These are phyloP conservation scores for Lodderomyces elongisporus DNA, from an alignment of 1,139 yeast species.

Conservation along the genomic window DNA sequence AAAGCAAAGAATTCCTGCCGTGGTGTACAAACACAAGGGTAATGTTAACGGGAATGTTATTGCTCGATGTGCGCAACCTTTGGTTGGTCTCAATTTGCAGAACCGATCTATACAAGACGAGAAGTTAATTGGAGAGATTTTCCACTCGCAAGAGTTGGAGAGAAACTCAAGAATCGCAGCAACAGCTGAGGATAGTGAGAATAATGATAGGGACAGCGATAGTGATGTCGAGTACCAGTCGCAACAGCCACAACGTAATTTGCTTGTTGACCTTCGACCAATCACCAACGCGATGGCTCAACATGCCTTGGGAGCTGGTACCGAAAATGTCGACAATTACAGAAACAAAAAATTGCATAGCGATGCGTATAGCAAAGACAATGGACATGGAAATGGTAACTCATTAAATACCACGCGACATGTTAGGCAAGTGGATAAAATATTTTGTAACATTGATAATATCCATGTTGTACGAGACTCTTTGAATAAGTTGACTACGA, in stretches of 20 bases:
- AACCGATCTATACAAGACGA: conserved; percentile 90
- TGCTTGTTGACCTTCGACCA: conserved; percentile 89
- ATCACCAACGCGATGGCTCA: conserved; percentile 95
- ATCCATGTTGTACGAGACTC: conserved; percentile 94
- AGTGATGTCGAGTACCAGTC: conserved; percentile 13
- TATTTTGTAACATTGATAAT: conserved; percentile 88
- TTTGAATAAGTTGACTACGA: conserved; percentile 54
- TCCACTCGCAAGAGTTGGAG: conserved; percentile 42
- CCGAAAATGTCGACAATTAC: conserved; percentile 88
- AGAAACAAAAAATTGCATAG: conserved; percentile 18
- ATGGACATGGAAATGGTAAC: conserved; percentile 2
- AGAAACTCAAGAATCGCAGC: conserved; percentile 17
- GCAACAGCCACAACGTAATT: conserved; percentile 51
- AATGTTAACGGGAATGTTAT: conserved; percentile 68
- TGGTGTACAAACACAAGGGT: conserved; percentile 65
- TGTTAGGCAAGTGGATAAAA: conserved; percentile 42
- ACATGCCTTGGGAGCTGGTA: conserved; percentile 94
- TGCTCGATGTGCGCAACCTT: conserved; percentile 87
- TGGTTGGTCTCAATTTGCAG: conserved; percentile 80
- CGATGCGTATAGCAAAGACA: background rate
- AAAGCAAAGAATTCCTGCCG: conserved; percentile 76
- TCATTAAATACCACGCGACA: conserved; percentile 3
- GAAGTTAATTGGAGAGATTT: conserved; percentile 67
- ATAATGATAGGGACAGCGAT: background rate
- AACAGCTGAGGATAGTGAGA: conserved; percentile 9